phyloP scores from a whole-genome alignment of 768 basidiomycete species.

The Boletales sp. region DNA sequence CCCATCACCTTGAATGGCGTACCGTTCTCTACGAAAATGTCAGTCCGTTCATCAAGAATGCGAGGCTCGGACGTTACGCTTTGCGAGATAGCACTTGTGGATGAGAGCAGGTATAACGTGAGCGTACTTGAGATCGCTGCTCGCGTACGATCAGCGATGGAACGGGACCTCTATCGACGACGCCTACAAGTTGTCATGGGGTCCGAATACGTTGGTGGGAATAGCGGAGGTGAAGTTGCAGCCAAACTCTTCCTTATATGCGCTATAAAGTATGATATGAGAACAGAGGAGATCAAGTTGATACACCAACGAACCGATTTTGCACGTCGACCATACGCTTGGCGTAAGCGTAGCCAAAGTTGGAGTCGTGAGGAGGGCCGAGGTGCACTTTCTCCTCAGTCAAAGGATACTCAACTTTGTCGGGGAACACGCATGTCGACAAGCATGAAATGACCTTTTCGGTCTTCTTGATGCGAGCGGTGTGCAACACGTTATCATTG shows the following conservation, averaged over 20 bases:
- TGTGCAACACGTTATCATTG: constrained; percentile 90
- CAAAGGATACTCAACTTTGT: constrained; percentile 90
- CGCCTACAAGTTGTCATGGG: constrained; percentile 85
- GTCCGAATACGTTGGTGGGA: constrained; percentile 96
- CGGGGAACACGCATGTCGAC: constrained; percentile 96
- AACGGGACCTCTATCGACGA: neutral
- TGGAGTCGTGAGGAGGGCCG: constrained; percentile 89
- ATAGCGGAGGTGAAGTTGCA: constrained; percentile 96
- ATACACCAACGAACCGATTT: constrained; percentile 65
- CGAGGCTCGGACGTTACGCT: constrained; percentile 46
- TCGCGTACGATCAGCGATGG: constrained; percentile 7
- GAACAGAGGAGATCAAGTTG: neutral
- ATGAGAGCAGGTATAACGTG: constrained; percentile 95
- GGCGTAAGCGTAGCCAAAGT: constrained; percentile 96
- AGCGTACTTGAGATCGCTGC: constrained; percentile 80
- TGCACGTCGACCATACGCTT: constrained; percentile 95
- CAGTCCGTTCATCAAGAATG: neutral
- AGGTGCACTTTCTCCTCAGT: constrained; percentile 91
- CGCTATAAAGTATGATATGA: constrained; percentile 42
- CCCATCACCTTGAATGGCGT: constrained; percentile 88
- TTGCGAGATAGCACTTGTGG: constrained; percentile 90
- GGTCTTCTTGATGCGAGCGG: constrained; percentile 59
- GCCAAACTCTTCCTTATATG: constrained; percentile 94
- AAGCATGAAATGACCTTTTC: constrained; percentile 91
- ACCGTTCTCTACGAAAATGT: constrained; percentile 54